A percentile compares a stretch with the other conserved stretches of the same genome.
Conservation (phyloP, 306 rosid species). For the Vigna angularis region DNA sequence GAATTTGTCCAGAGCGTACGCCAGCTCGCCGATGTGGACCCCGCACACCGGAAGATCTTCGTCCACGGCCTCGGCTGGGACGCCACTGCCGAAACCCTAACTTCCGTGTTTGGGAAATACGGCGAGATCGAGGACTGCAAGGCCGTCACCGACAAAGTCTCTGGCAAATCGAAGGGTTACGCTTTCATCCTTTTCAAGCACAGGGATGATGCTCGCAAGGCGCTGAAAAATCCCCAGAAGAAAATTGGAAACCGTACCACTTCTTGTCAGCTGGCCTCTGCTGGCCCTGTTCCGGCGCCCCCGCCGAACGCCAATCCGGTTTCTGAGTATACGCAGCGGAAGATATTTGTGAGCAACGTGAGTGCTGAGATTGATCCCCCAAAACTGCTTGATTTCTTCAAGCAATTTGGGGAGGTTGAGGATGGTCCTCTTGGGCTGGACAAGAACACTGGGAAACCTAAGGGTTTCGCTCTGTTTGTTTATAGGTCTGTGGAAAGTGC, state of each 20-base stretch:
- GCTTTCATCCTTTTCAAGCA: conserved; percentile 76
- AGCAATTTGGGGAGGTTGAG: conserved; percentile 69
- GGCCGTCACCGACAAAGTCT: conserved; percentile 63
- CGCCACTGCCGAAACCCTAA: conserved; percentile 66
- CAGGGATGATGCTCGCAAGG: conserved; percentile 60
- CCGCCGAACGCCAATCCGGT: conserved; percentile 44
- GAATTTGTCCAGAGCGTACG: conserved; percentile 57
- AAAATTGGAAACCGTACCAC: conserved; percentile 62
- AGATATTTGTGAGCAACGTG: conserved; percentile 75
- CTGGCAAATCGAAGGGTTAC: conserved; percentile 77
- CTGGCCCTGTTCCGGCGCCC: conserved; percentile 65
- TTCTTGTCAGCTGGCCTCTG: conserved; percentile 65
- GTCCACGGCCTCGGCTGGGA: conserved; percentile 85
- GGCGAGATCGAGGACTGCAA: conserved; percentile 80
- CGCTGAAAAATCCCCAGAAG: conserved; percentile 69
- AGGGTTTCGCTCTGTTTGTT: conserved; percentile 66
- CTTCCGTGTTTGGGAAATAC: conserved; percentile 54
- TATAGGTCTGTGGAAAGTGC: conserved; percentile 60
- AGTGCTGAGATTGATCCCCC: conserved; percentile 58
- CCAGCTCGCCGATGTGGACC: conserved; percentile 72
- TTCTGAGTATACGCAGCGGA: conserved; percentile 63
- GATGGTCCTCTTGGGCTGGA: conserved; percentile 77
- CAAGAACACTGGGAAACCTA: conserved; percentile 64
- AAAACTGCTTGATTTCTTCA: conserved; percentile 59
- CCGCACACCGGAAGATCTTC: conserved; percentile 75